A percentile compares a stretch with the other conserved stretches of the same genome.
Conservation (phyloP, 148 eudicot species). For the Gaultheria prostrata region DNA sequence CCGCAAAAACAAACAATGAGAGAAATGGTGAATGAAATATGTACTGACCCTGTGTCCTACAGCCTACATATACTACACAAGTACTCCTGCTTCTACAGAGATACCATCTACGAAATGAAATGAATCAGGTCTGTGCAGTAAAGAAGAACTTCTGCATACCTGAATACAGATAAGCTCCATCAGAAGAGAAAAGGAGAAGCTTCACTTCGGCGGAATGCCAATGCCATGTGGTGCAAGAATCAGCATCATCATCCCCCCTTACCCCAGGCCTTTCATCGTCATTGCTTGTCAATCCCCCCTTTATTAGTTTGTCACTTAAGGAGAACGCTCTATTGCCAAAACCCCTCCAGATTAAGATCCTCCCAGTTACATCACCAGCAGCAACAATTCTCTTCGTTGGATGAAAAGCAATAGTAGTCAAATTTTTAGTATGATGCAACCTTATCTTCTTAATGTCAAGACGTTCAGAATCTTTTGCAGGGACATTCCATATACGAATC, state of each 20-base stretch:
- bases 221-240: constrained; percentile 93
- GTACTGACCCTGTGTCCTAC: not conserved
- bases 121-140: not conserved
- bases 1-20: not conserved
- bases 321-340: constrained; percentile 50
- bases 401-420: constrained; percentile 78
- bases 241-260: constrained; percentile 78
- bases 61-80: not conserved
- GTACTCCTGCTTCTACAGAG: not conserved
- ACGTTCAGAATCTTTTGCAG: constrained; percentile 53
- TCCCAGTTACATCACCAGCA: constrained; percentile 88
- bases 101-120: not conserved
- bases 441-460: constrained; percentile 48
- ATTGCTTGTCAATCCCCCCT: constrained; percentile 28
- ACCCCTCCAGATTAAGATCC: constrained; percentile 90
- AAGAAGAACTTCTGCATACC: constrained; percentile 36
- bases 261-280: constrained; percentile 77
- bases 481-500: constrained; percentile 76
- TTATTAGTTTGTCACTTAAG: constrained; percentile 20
- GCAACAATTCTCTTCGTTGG: constrained; percentile 75
- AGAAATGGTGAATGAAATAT: not conserved
- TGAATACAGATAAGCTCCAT: constrained; percentile 92
- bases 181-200: constrained; percentile 81
- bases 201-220: constrained; percentile 94
- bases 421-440: constrained; percentile 67